Conservation (phyloP, 2,329 filamentous ascomycete species). For the Grosmannia huntii region DNA sequence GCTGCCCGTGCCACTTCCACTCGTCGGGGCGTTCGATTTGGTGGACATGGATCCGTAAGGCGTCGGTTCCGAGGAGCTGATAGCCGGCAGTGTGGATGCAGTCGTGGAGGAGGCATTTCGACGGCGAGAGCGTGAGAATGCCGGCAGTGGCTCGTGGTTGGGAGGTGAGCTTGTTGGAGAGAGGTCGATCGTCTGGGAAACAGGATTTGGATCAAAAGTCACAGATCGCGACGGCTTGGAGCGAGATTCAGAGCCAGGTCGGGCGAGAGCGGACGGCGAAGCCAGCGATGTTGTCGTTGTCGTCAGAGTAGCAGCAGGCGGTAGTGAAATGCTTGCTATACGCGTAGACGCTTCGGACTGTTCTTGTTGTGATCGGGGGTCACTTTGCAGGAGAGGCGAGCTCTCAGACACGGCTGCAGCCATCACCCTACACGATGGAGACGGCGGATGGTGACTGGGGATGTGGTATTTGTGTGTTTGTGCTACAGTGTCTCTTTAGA, state of each 20-base stretch:
- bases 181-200: conserved; percentile 47
- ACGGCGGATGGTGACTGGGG: not conserved
- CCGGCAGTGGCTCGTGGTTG: conserved; percentile 19
- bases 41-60: conserved; percentile 15
- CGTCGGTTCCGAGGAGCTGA: conserved; percentile 13
- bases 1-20: conserved; percentile 26
- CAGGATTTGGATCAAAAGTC: conserved; percentile 62
- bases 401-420: conserved; percentile 1
- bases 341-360: not conserved
- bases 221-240: conserved; percentile 48
- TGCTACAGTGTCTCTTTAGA: not conserved
- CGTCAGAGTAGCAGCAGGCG: not conserved
- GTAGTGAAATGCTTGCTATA: not conserved
- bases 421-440: conserved; percentile 4
- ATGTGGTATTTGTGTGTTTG: not conserved
- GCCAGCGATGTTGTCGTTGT: not conserved
- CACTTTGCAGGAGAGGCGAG: conserved; percentile 12
- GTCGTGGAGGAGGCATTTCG: conserved; percentile 16
- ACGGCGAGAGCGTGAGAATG: conserved; percentile 9
- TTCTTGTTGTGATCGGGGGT: not conserved
- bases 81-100: conserved; percentile 20
- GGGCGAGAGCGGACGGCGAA: conserved; percentile 10
- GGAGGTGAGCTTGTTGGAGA: conserved; percentile 3
- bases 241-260: conserved; percentile 18
- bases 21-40: not conserved